These are phyloP conservation scores for Monosporozyma servazzii DNA, from an alignment of 805 yeast genomes.

Conservation along the genomic window DNA sequence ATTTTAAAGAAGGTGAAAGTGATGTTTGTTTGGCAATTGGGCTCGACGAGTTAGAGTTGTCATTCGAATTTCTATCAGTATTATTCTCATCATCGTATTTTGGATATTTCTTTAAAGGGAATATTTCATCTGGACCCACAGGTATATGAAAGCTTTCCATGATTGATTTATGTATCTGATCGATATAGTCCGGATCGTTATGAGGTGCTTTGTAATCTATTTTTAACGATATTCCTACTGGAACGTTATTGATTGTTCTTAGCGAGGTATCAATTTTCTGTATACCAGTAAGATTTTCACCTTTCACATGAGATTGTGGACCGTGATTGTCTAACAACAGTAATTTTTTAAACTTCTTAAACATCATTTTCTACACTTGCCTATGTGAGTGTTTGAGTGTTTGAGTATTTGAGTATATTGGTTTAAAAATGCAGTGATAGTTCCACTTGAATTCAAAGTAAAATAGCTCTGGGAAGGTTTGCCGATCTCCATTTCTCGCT, in stretches of 20 bases:
- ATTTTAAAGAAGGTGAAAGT: not conserved
- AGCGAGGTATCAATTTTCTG: not conserved
- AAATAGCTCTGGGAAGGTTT: too few relatives aligned
- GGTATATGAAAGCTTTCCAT: not conserved
- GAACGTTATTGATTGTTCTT: not conserved
- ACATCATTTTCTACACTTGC: not conserved
- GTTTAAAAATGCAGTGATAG: too few relatives aligned
- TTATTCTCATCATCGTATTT: too few relatives aligned
- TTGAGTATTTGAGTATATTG: not conserved
- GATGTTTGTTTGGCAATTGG: not conserved
- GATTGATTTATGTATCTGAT: not conserved
- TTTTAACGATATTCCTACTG: not conserved
- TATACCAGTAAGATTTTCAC: not conserved
- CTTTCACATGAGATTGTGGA: not conserved
- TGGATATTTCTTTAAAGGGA: not conserved
- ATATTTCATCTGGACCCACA: not conserved
- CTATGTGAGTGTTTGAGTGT: too few relatives aligned
- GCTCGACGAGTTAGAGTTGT: not conserved
- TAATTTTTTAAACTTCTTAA: not conserved
- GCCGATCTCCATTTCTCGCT: too few relatives aligned
- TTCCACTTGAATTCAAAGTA: too few relatives aligned
- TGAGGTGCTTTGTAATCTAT: constrained; percentile 6
- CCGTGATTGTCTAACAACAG: not conserved
- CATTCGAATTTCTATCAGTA: not conserved
- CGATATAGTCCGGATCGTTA: constrained; percentile 4